These are phyloP conservation scores for Fraxinus americana DNA, from an alignment of 257 asterid species.

Conservation along the genomic window DNA sequence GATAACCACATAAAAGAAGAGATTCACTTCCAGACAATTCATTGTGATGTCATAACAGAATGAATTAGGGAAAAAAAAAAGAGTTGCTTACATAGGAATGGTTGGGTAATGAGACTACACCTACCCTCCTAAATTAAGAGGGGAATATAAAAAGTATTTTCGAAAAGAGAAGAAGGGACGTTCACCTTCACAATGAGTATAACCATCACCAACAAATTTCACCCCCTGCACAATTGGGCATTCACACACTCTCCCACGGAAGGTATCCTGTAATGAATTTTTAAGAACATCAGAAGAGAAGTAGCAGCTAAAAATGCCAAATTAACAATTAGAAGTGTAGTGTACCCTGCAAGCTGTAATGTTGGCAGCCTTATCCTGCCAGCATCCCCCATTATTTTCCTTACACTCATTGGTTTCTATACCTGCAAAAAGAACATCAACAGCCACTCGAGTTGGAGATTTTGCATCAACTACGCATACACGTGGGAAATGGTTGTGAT, in stretches of 20 bases:
- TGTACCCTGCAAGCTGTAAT: slow-evolving; percentile 91
- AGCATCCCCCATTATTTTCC: slow-evolving; percentile 92
- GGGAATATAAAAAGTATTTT: not conserved
- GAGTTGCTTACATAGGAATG: not conserved
- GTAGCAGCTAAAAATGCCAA: slow-evolving; percentile 17
- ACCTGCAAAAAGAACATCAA: slow-evolving; percentile 44
- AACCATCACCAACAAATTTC: slow-evolving; percentile 86
- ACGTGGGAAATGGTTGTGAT: not conserved
- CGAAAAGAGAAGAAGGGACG: not conserved
- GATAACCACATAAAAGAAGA: not conserved
- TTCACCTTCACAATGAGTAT: slow-evolving; percentile 86
- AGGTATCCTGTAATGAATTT: slow-evolving; percentile 67
- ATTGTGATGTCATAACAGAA: not conserved
- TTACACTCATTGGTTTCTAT: slow-evolving; percentile 91
- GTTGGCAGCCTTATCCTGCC: slow-evolving; percentile 83
- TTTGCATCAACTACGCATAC: not conserved
- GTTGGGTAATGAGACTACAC: not conserved
- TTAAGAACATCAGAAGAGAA: slow-evolving; percentile 12
- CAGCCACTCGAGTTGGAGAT: slow-evolving; percentile 16
- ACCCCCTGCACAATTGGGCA: slow-evolving; percentile 90
- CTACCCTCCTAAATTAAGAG: not conserved
- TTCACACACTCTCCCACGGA: slow-evolving; percentile 89
- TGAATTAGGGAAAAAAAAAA: not conserved
- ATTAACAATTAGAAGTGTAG: not conserved
- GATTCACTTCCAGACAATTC: not conserved